Evolutionary conservation across 225 moss, liverwort and hornwort genomes (phyloP).

Genomic region (Marchantia polymorpha): DNA sequence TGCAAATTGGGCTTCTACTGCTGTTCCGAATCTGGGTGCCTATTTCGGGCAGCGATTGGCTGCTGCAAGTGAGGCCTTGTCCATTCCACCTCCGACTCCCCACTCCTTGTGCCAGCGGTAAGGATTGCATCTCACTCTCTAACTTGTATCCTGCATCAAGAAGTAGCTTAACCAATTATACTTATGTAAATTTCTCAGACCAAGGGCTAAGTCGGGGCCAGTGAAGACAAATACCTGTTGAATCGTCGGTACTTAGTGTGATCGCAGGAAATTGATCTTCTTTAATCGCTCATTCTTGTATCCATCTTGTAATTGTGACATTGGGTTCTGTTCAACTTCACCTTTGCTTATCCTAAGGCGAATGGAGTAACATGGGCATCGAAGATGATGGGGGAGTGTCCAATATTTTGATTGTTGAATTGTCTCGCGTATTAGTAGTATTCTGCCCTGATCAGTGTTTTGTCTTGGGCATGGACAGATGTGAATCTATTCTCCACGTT

Average conservation of each 20-base stretch:
- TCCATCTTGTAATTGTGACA: too few relatives aligned
- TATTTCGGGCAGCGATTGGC: conserved; percentile 59
- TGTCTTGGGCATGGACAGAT: conserved; percentile 41
- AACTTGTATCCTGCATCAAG: too few relatives aligned
- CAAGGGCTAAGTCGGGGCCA: too few relatives aligned
- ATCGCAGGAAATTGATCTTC: too few relatives aligned
- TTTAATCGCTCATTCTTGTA: too few relatives aligned
- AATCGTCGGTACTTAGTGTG: too few relatives aligned
- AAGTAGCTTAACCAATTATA: too few relatives aligned
- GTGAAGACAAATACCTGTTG: too few relatives aligned
- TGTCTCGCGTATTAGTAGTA: not conserved
- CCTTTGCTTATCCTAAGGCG: too few relatives aligned
- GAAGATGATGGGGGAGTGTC: not conserved
- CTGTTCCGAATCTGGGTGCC: conserved; percentile 56
- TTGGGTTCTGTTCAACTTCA: too few relatives aligned
- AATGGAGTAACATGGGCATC: too few relatives aligned
- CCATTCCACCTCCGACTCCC: conserved; percentile 40
- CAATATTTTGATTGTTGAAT: not conserved
- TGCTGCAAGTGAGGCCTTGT: conserved; percentile 45
- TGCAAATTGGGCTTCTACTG: conserved; percentile 65
- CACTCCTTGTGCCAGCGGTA: conserved; percentile 57
- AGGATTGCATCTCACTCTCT: not conserved
- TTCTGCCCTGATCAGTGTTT: not conserved
- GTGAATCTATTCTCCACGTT: conserved; percentile 64
- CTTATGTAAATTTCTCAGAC: too few relatives aligned